phyloP scores from a whole-genome alignment of 1,284 basidiomycete species.

The Heliocybe sulcata region DNA sequence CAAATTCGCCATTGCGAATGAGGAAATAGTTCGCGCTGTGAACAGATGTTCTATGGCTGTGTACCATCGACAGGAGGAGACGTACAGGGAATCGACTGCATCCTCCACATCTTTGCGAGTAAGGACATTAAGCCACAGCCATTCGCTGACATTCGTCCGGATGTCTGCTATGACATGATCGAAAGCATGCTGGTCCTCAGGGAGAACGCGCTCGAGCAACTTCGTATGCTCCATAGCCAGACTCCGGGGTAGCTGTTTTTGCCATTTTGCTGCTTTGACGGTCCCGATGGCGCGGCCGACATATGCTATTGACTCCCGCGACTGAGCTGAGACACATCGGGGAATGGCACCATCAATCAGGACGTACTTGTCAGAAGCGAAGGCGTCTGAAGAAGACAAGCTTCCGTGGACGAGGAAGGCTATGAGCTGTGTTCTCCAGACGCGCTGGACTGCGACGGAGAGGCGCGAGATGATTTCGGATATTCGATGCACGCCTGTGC shows the following conservation, averaged over 20 bases:
- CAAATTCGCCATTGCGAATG: slow-evolving; percentile 82
- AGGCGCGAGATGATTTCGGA: slow-evolving; percentile 63
- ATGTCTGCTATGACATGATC: slow-evolving; percentile 67
- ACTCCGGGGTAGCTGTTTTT: slow-evolving; percentile 63
- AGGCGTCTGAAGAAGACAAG: slow-evolving; percentile 46
- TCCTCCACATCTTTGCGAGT: slow-evolving; percentile 78
- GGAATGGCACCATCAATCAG: slow-evolving; percentile 66
- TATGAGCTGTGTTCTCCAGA: slow-evolving; percentile 74
- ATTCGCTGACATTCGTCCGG: slow-evolving; percentile 72
- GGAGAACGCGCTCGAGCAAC: slow-evolving; percentile 56
- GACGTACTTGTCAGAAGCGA: slow-evolving; percentile 45
- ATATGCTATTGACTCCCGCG: slow-evolving; percentile 78
- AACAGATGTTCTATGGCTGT: not conserved
- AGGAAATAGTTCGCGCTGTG: slow-evolving; percentile 78
- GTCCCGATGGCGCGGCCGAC: slow-evolving; percentile 84
- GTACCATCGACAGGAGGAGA: slow-evolving; percentile 12
- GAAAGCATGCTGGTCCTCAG: slow-evolving; percentile 72
- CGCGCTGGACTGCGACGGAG: slow-evolving; percentile 64
- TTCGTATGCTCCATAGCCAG: slow-evolving; percentile 58
- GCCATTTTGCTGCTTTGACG: slow-evolving; percentile 74
- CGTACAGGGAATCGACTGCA: slow-evolving; percentile 66
- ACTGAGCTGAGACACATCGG: slow-evolving; percentile 59
- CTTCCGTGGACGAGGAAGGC: slow-evolving; percentile 78
- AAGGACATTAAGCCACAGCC: slow-evolving; percentile 87
- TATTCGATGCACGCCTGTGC: slow-evolving; percentile 71